Base-by-base conservation (phyloP, 768 basidiomycete species). In the Phaeolepiota aurea region DNA sequence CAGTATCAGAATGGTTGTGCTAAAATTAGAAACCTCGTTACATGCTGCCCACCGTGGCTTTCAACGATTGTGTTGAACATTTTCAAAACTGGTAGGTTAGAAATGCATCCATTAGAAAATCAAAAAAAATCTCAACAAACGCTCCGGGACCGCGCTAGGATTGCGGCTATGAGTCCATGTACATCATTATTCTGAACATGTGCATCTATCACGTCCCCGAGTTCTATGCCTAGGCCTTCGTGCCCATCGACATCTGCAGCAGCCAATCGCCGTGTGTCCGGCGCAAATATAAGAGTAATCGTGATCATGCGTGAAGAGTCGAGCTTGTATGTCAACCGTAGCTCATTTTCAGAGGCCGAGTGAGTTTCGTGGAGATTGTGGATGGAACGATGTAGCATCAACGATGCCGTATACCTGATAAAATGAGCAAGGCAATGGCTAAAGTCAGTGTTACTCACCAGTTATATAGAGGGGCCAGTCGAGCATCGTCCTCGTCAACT, bases 291-390 rank as follows among this genome's bases (percentile, higher is more conserved):
- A 0, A 87, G 61, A 0, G 64, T 69, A 41, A 88, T 69, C 0
- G 64, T 68, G 4, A 85, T 48, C 9, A 58, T 59, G 10, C 51
- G 59, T 2, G 62, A 53, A 23, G 53, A 34, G 28, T 63, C 54
- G 38, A 86, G 52, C 34, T 52, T 58, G 56, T 91, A 92, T 5
- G 74, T 74, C 32, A 92, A 65, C 20, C 76, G 73, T 19, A 90
- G 66, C 54, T 89, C 86, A 58, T 89, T 87, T 44, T 87, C 85
- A 1, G 87, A 79, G 19, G 69, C 70, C 1, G 72, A 63, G 20
- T 75, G 66, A 3, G 74, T 74, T 7, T 77, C 73, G 40, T 74
- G 63, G 46, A 91, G 71, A 32, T 72, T 72, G 32, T 76, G 63
- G 11, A 87, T 59, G 0, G 73, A 69, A 16, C 72, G 75, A 45